Conservation (phyloP, 352 stramenopile genomes). For the Phytophthora ohioensis region DNA sequence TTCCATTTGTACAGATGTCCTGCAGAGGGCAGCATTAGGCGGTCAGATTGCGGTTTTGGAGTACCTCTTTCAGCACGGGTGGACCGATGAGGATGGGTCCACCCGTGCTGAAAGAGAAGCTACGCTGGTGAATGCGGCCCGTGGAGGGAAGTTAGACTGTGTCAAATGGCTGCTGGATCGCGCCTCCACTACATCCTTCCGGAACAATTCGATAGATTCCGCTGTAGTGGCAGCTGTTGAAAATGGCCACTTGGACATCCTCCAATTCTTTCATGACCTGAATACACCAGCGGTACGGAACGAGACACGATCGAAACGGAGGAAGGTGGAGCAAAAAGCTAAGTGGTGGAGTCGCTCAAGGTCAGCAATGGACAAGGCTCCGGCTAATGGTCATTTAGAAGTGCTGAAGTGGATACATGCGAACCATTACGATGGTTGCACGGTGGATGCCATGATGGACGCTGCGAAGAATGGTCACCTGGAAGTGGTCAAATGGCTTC, state of each 20-base stretch:
- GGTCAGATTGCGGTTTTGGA: conserved; percentile 9
- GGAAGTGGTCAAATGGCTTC: conserved; percentile 12
- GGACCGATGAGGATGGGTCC: background rate
- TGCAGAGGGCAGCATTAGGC: conserved; percentile 2
- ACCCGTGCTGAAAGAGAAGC: too few species aligned
- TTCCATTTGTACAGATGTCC: background rate
- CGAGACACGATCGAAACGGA: conserved; percentile 1
- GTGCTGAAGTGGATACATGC: background rate
- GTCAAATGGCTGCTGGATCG: conserved; percentile 12
- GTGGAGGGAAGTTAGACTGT: conserved; percentile 1
- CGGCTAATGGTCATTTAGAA: conserved; percentile 2
- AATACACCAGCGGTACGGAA: background rate
- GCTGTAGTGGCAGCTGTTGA: conserved; percentile 5
- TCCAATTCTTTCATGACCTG: conserved; percentile 13
- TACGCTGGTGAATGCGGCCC: background rate
- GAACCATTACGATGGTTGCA: conserved; percentile 2
- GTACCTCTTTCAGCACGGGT: conserved; percentile 9
- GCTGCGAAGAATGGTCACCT: conserved; percentile 7
- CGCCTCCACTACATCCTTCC: background rate
- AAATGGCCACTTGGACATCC: conserved; percentile 8
- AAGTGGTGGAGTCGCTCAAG: conserved; percentile 1
- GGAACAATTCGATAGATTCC: background rate
- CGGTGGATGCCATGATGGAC: background rate
- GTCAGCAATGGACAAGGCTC: conserved; percentile 2
- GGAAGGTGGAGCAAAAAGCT: background rate